Evolutionary conservation across 768 basidiomycete genomes (phyloP), one percentile per base, ranked within the genome.

Genomic region (Auricularia sp.): DNA sequence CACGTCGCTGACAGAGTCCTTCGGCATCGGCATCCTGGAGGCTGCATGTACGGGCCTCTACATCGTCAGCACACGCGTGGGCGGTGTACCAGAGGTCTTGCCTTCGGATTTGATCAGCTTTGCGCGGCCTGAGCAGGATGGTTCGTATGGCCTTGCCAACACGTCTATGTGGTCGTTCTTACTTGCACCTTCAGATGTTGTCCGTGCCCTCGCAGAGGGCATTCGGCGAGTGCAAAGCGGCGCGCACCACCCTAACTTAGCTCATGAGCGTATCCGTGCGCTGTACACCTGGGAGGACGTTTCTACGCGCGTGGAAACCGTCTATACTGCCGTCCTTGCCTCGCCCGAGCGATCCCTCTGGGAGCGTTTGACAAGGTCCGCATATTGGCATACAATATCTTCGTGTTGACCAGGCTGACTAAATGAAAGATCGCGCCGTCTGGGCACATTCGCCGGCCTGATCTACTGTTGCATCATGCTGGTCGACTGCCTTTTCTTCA

Each of bases 21-120:
- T 98, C 69, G 96, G 97, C 0, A 98, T 96, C 68, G 92, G 90
- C n/a, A 94, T 96, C 68, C 82, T 99, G 54, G 97, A 99, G 77
- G 97, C 96, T 0, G 97, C 97, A 0, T 95, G 92, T 68, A 86
- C 93, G 0, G 96, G 97, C 1, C 80, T 98, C 16, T 96, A 96
- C 71, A 89, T 98, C 62, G 96, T 98, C 61, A 88, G 88, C 51
- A 98, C 97, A 0, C 85, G 87, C 54, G 96, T 98, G 0, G 97
- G 97, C 0, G 97, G 97, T 0, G 92, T 98, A 0, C 93, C 96
- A 0, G 97, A 98, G 74, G 90, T 98, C 64, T 77, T 99, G 14
- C 97, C 97, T 0, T 78, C 86, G 65, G 92, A 96, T 69, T 91
- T 98, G 90, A 94, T 98, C 66, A 92, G 91, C 62, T 97, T 98